Base-by-base conservation (phyloP, 345 rosid species). In the Euphorbia peplus region DNA sequence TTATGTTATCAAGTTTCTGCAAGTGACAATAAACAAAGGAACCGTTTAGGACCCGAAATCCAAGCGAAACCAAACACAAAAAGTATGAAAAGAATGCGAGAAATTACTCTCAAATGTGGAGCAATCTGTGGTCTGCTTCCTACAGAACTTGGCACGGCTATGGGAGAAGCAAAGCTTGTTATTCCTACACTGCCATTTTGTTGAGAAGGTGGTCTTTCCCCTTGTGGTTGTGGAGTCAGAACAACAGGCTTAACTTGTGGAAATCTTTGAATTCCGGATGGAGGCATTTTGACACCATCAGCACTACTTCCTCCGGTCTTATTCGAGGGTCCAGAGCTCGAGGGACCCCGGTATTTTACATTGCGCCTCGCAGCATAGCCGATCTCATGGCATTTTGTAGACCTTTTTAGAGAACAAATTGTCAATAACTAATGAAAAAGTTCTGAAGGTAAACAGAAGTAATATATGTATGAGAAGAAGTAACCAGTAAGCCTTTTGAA, bases 401-500 rank as follows among this genome's bases (percentile, higher is more conserved):
- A 28, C 95, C 95, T 88, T 60, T 71, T 67, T 5, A 28, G 69
- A 41, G 30, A 64, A 73, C 15, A 41, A 35, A 9, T 14, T 35
- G 21, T 35, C 58, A 50, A 51, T 30, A 21, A 18, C 29, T 5
- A 8, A 18, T 32, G 37, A 3, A n/a, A n/a, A 65, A 51, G 21
- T 26, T 65, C 22, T 32, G 19, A 30, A 16, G n/a, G 48, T 14
- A 13, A 66, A 66, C 32, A 9, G 8, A 9, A 28, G n/a, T n/a
- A 46, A 56, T 19, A 55, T 2, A 57, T 15, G 4, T 14, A 11
- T 14, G 25, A n/a, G n/a, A 65, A 32, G 51, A 19, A 18, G 51
- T 19, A 67, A 91, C 96, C 91, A 87, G 52, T 79, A 91, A 5
- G 35, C 50, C 78, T 82, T 87, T 66, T 91, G 97, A 63, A 74